Conservation (phyloP, 2,329 filamentous ascomycete species). For the Aplosporella prunicola region DNA sequence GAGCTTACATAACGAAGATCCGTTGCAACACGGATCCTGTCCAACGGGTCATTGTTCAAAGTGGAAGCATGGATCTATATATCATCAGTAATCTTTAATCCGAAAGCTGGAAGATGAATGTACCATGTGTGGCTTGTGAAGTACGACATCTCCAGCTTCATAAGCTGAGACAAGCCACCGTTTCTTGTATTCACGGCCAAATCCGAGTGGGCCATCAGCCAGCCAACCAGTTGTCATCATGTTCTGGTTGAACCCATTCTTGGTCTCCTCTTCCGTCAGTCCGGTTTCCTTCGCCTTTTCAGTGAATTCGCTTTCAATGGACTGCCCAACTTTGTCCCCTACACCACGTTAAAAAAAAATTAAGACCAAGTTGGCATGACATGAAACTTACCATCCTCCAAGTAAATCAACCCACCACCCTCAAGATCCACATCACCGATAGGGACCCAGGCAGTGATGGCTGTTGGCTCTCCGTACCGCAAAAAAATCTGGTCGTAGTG, state of each 20-base stretch:
- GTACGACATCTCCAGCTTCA: slow-evolving; percentile 40
- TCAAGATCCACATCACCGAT: slow-evolving; percentile 29
- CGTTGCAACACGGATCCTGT: slow-evolving; percentile 46
- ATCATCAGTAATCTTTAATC: too few species aligned
- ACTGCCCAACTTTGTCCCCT: slow-evolving; percentile 23
- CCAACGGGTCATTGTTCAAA: slow-evolving; percentile 43
- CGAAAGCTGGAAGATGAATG: too few species aligned
- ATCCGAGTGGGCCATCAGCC: slow-evolving; percentile 34
- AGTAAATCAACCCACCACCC: slow-evolving; percentile 36
- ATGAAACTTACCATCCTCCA: slow-evolving; percentile 23
- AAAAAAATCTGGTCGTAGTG: slow-evolving; percentile 37
- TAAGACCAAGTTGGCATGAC: background rate
- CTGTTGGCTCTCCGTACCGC: slow-evolving; percentile 26
- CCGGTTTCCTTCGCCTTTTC: slow-evolving; percentile 32
- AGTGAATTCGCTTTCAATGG: slow-evolving; percentile 32
- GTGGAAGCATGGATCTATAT: slow-evolving; percentile 49
- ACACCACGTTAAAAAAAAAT: background rate
- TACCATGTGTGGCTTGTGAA: slow-evolving; percentile 37
- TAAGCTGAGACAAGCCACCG: slow-evolving; percentile 41
- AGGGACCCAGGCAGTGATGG: slow-evolving; percentile 26
- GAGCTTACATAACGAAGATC: slow-evolving; percentile 48
- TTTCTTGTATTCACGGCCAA: slow-evolving; percentile 19
- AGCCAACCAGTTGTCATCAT: slow-evolving; percentile 47
- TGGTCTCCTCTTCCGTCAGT: slow-evolving; percentile 39
- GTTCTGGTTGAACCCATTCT: slow-evolving; percentile 35